phyloP scores from a whole-genome alignment of 1,139 yeast genomes.

The Debaryomycetaceae sp. region DNA sequence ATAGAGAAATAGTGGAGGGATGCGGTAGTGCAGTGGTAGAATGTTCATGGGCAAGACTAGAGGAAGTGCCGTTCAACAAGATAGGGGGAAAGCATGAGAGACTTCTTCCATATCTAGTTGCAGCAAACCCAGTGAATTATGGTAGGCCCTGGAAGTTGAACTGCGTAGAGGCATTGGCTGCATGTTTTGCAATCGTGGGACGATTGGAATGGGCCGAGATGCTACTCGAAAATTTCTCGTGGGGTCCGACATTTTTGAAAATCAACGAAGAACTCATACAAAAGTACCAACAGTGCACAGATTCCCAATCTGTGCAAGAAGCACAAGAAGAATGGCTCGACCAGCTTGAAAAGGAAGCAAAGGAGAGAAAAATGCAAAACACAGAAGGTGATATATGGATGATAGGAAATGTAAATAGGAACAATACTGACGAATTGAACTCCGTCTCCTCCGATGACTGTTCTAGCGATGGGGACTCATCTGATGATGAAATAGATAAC shows the following conservation, averaged over 20 bases:
- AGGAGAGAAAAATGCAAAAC: constrained; percentile 54
- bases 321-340: constrained; percentile 81
- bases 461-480: constrained; percentile 10
- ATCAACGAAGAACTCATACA: constrained; percentile 77
- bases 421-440: constrained; percentile 10
- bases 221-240: constrained; percentile 74
- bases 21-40: constrained; percentile 96
- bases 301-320: constrained; percentile 64
- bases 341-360: constrained; percentile 63
- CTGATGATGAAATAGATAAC: constrained; percentile 3
- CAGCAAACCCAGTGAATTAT: constrained; percentile 95
- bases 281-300: constrained; percentile 75
- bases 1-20: constrained; percentile 63
- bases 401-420: constrained; percentile 71
- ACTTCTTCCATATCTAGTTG: constrained; percentile 84
- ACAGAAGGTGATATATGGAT: constrained; percentile 69
- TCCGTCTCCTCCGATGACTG: not conserved
- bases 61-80: constrained; percentile 88
- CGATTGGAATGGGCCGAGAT: constrained; percentile 84
- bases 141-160: constrained; percentile 96
- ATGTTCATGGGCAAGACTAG: constrained; percentile 96
- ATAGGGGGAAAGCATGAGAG: constrained; percentile 92
- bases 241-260: constrained; percentile 87
- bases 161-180: constrained; percentile 97
- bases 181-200: constrained; percentile 94